A percentile compares a stretch with the other conserved stretches of the same genome.
These are phyloP conservation scores for sorghum (Sorghum bicolor) DNA, from an alignment of 176 grass and related monocot species.

Conservation along the genomic window Sorghum_bicolor_NCBIv3 NC_012871.2:59077001-59077500, in stretches of 20 bases:
- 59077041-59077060: not conserved
- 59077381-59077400: not conserved
- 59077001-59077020: not conserved
- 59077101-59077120: not conserved
- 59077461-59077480: constrained; percentile 70
- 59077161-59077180: not conserved
- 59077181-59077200: not conserved
- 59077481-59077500: constrained; percentile 97
- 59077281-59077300: not conserved
- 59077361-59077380: not conserved
- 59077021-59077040: not conserved
- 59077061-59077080: not conserved
- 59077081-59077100: not conserved
- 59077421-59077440: not conserved
- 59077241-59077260: not conserved
- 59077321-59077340: not conserved
- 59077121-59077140: not conserved
- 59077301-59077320: not conserved
- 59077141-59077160: not conserved
- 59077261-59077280: not conserved
- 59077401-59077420: not conserved
- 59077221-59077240: not conserved
- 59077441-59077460: constrained; percentile 25
- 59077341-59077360: not conserved
- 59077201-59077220: not conserved